Conservation (phyloP, 805 yeast species). For the Barnettozyma siamensis region DNA sequence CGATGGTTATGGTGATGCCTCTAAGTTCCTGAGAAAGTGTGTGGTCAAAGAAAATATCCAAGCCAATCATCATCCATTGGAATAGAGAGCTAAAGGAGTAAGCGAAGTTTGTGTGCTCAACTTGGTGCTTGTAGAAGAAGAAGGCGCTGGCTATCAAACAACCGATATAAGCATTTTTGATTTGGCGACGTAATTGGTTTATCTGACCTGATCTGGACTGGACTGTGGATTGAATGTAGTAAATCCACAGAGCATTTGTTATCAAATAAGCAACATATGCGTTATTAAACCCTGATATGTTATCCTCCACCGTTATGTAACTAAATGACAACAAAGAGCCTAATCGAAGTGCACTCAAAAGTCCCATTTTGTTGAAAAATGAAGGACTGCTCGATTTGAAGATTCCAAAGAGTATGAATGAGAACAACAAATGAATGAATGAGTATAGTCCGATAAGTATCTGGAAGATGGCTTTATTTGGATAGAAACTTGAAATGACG, state of each 20-base stretch:
- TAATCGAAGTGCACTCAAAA: background rate
- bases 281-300: slow-evolving; percentile 6
- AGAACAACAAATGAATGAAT: slow-evolving; percentile 6
- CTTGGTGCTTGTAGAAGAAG: slow-evolving; percentile 16
- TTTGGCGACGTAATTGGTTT: slow-evolving; percentile 1
- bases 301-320: slow-evolving; percentile 11
- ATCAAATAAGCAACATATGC: slow-evolving; percentile 10
- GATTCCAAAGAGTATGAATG: background rate
- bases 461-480: slow-evolving; percentile 14
- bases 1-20: background rate
- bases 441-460: slow-evolving; percentile 12
- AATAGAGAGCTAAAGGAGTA: slow-evolving; percentile 15
- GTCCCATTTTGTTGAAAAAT: background rate
- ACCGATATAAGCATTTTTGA: slow-evolving; percentile 1
- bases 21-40: slow-evolving; percentile 6
- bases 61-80: slow-evolving; percentile 12
- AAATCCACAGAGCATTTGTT: slow-evolving; percentile 8
- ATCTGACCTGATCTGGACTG: background rate
- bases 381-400: background rate
- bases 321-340: slow-evolving; percentile 10
- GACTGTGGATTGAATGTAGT: slow-evolving; percentile 2
- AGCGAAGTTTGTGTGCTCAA: slow-evolving; percentile 9
- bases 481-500: slow-evolving; percentile 11
- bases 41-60: slow-evolving; percentile 13
- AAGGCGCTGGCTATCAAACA: slow-evolving; percentile 1